Evolutionary conservation across 2,329 filamentous ascomycete species (phyloP), one percentile per base, ranked within the genome.

Genomic region (Teratosphaeriaceae sp.): DNA sequence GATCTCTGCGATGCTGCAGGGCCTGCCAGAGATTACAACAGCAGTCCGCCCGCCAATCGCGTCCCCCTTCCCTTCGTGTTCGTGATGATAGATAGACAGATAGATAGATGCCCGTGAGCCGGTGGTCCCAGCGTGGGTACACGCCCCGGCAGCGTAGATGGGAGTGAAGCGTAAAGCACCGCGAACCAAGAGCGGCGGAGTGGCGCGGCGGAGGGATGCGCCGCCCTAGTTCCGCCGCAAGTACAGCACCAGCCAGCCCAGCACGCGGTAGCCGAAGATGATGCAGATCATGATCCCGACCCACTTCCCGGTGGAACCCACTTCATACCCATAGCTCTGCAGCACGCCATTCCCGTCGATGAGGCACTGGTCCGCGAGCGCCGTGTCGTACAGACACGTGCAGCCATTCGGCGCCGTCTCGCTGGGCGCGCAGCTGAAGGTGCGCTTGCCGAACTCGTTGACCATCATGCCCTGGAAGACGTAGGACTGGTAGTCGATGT

Each of bases 391-490:
- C 77, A 86, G 83, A 67, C 87, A 94, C 30, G 73, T 72, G 53
- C 79, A 88, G 0, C 58, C 47, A 49, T 71, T 65, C 15, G 53
- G 22, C 24, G 52, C 50, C 16, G 38, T 64, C 64, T 1, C 57
- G 40, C 49, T 72, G 64, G 29, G 31, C 2, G 53, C 47, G 57
- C 85, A 90, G 3, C 65, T 61, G 61, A 85, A 94, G 2, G 68
- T 73, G 12, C 85, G 71, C 15, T 75, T 30, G 42, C 57, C 58
- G 61, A 94, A 92, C 66, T 94, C 85, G 57, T 92, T 94, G 41
- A 90, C 80, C 85, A 94, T 92, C 87, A 94, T 92, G 12, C 85
- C 87, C 59, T 90, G 79, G 60, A 94, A 94, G 3, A 94, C 87
- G 55, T 89, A 94, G 31, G 73, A 71, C 66, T 90, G 86, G 58